Evolutionary conservation across 73 alveolate species (phyloP).

Genomic region (Uronychia setigera): DNA sequence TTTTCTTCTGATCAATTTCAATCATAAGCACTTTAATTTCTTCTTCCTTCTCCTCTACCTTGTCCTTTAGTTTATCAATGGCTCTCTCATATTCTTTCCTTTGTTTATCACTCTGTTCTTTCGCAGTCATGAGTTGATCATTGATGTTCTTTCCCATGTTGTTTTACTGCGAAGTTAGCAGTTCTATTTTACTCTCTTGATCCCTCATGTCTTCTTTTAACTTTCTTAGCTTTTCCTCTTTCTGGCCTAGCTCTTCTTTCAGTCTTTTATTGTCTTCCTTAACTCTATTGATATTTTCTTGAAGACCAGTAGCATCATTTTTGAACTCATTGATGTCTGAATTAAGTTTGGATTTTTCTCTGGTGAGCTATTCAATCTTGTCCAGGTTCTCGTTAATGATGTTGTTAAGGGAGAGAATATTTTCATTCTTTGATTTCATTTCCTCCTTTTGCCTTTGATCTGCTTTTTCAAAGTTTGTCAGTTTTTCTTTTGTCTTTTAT

Average conservation of each 20-base stretch:
- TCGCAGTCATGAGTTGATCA: background rate
- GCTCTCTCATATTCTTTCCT: background rate
- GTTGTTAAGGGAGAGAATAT: slow-evolving; percentile 29
- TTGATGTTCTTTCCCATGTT: background rate
- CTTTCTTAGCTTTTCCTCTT: background rate
- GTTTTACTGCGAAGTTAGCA: background rate
- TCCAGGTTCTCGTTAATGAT: slow-evolving; percentile 23
- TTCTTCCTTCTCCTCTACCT: background rate
- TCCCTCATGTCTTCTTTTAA: background rate
- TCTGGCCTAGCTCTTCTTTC: background rate
- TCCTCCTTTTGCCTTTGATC: slow-evolving; percentile 13
- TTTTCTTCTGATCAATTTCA: background rate
- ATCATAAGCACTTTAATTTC: background rate
- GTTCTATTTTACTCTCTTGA: background rate
- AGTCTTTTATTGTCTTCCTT: slow-evolving; percentile 36
- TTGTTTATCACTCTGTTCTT: background rate
- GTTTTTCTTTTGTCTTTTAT: slow-evolving; percentile 5
- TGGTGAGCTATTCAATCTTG: background rate
- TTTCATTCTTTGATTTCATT: slow-evolving; percentile 41
- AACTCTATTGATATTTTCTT: background rate
- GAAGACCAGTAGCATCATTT: slow-evolving; percentile 12
- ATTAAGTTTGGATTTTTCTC: background rate
- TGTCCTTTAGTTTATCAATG: background rate
- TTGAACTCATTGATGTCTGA: slow-evolving; percentile 7
- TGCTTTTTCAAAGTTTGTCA: background rate